Evolutionary conservation across 225 moss, liverwort and hornwort genomes (phyloP), one percentile per base, ranked within the genome.

Genomic region (Pleurozium schreberi): DNA sequence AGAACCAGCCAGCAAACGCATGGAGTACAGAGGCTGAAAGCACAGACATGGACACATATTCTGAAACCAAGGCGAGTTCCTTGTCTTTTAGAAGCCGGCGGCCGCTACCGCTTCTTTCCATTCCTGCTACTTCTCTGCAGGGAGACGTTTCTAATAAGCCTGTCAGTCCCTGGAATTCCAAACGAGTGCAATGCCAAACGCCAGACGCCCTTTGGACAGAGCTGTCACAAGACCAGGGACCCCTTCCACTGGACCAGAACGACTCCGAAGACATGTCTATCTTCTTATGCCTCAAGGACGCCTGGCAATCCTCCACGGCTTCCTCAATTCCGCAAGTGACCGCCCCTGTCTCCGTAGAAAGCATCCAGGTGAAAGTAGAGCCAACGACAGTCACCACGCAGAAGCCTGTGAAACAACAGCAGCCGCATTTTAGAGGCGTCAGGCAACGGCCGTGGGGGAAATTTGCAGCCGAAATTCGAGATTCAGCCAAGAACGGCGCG

Each of bases 371-470:
- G 31, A 91, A 84, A 55, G 40, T 58, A 82, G 87, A 87, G 85
- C 80, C 75, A 13, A 42, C 71, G 38, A 55, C 81, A 63, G 47
- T 67, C 50, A 67, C 82, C 82, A 47, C 85, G 13, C 82, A 87
- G 77, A 84, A 62, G 79, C 77, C 86, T 34, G 59, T 70, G 83
- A 88, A 84, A 49, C 92, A 90, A 40, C 84, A 83, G 40, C 92
- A 90, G 92, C 90, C 92, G 67, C 92, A 92, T 84, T 93, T 81
- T 76, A 84, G 93, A 85, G 93, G 93, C 40, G 93, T 93, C 5
- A 87, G 93, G 88, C 93, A 93, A 89, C 83, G 93, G n/a, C 91
- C 93, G 36, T 93, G 93, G 93, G 93, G 93, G 38, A 93, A 93
- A 71, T 93, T 90, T 38, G 93, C 92, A n/a, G 93, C 93, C n/a